A percentile compares a stretch with the other conserved stretches of the same genome.
Conservation (phyloP, 2,329 filamentous ascomycete species). For the Cladophialophora immunda region DNA sequence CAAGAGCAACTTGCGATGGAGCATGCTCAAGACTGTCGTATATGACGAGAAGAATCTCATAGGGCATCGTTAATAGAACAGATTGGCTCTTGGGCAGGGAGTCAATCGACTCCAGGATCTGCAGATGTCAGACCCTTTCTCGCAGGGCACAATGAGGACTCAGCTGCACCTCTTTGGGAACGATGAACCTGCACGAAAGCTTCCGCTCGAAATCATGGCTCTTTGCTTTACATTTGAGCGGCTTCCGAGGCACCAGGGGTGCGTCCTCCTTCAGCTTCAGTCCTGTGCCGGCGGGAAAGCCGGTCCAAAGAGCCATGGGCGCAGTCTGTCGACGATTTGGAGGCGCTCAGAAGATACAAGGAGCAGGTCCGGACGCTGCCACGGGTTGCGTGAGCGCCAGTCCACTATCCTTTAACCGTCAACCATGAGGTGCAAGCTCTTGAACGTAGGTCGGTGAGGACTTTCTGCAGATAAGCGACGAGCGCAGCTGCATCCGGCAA, state of each 20-base stretch:
- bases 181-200: conserved; percentile 31
- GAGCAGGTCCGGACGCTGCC: background rate
- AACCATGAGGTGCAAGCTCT: background rate
- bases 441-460: background rate
- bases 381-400: background rate
- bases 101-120: conserved; percentile 21
- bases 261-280: background rate
- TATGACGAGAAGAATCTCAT: conserved; percentile 38
- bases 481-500: background rate
- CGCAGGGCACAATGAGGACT: background rate
- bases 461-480: background rate
- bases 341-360: background rate
- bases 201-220: conserved; percentile 39
- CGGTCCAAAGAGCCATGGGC: conserved; percentile 35
- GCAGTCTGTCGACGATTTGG: background rate
- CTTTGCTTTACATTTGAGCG: conserved; percentile 35
- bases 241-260: conserved; percentile 15
- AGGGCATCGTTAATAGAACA: conserved; percentile 36
- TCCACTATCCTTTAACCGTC: background rate
- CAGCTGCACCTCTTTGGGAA: conserved; percentile 33
- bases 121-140: background rate
- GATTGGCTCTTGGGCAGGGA: conserved; percentile 16
- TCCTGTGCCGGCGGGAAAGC: conserved; percentile 28
- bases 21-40: conserved; percentile 38
- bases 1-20: conserved; percentile 39